Conservation (phyloP, 2,329 filamentous ascomycete species). For the Calonectria henricotiae region DNA sequence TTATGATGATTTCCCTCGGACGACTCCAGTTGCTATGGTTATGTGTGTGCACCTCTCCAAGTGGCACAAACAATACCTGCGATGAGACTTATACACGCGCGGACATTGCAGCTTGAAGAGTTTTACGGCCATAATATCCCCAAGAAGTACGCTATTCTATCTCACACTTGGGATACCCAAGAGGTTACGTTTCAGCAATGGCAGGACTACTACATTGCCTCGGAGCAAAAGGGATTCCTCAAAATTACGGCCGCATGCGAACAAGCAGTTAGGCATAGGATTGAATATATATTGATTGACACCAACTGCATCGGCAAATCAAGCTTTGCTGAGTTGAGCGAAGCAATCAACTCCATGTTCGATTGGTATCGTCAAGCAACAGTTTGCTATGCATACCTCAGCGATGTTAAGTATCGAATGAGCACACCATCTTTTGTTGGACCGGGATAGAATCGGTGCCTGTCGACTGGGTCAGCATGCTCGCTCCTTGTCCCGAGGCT, state of each 20-base stretch:
- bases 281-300: background rate
- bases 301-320: slow-evolving; percentile 10
- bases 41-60: background rate
- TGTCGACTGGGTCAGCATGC: slow-evolving; percentile 6
- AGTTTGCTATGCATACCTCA: slow-evolving; percentile 38
- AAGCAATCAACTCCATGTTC: slow-evolving; percentile 44
- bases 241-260: slow-evolving; percentile 9
- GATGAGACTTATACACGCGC: background rate
- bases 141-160: slow-evolving; percentile 6
- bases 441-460: slow-evolving; percentile 1
- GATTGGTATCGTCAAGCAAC: slow-evolving; percentile 37
- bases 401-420: slow-evolving; percentile 29
- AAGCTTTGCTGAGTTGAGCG: slow-evolving; percentile 19
- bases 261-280: background rate
- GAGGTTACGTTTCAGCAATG: slow-evolving; percentile 18
- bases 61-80: background rate
- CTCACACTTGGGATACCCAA: background rate
- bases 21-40: no score
- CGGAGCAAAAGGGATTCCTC: slow-evolving; percentile 3
- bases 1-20: no score
- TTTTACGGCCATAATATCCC: background rate
- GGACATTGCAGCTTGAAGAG: background rate
- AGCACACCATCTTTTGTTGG: slow-evolving; percentile 16
- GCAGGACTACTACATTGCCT: slow-evolving; percentile 4
- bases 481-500: background rate